Evolutionary conservation across 768 basidiomycete genomes (phyloP).

Genomic region (Suillus hirtellus): DNA sequence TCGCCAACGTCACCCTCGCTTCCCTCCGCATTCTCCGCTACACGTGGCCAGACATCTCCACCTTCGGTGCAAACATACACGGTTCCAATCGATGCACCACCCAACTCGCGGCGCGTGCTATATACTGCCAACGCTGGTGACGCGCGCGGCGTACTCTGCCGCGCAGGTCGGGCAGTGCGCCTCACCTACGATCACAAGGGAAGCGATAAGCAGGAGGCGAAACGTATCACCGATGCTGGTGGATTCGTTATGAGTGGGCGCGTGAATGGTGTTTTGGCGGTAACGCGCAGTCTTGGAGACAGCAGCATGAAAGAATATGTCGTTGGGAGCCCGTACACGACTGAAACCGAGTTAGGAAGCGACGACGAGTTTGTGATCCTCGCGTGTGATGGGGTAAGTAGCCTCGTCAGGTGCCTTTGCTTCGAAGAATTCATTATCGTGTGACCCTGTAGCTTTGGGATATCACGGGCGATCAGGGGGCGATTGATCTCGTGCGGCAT

Average conservation of each 20-base stretch:
- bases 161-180: slow-evolving; percentile 86
- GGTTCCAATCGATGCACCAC: slow-evolving; percentile 44
- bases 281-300: slow-evolving; percentile 94
- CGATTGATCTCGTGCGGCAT: slow-evolving; percentile 80
- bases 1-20: slow-evolving; percentile 17
- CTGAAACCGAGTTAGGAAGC: slow-evolving; percentile 89
- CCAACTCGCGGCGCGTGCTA: slow-evolving; percentile 67
- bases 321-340: slow-evolving; percentile 96
- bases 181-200: slow-evolving; percentile 99
- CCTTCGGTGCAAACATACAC: slow-evolving; percentile 38
- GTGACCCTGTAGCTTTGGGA: slow-evolving; percentile 81
- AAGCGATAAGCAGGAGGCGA: slow-evolving; percentile 94
- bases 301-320: slow-evolving; percentile 99
- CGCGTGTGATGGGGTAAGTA: slow-evolving; percentile 94
- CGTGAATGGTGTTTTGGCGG: slow-evolving; percentile 96
- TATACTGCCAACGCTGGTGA: slow-evolving; percentile 98
- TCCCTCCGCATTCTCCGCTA: slow-evolving; percentile 1
- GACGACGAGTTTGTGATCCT: slow-evolving; percentile 94
- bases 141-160: slow-evolving; percentile 90
- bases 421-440: not conserved
- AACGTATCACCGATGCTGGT: slow-evolving; percentile 95
- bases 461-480: slow-evolving; percentile 86
- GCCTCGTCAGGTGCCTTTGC: slow-evolving; percentile 5
- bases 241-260: slow-evolving; percentile 99
- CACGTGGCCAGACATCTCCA: slow-evolving; percentile 21